Evolutionary conservation across 192 early-diverging fungal species (phyloP).

Genomic region (Lobosporangium transversale): DNA sequence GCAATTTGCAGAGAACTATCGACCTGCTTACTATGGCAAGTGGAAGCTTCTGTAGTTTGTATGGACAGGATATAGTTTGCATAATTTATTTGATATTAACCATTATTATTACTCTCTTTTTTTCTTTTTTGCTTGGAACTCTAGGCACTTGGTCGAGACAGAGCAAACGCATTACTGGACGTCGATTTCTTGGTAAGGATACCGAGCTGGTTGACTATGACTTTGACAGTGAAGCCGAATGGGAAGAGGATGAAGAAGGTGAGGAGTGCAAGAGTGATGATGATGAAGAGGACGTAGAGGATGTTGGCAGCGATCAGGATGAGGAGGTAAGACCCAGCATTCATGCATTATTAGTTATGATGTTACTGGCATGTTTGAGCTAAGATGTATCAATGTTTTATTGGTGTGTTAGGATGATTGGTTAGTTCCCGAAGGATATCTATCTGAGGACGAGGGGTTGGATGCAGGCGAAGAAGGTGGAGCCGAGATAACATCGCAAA

Average conservation of each 20-base stretch:
- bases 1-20: conserved; percentile 74
- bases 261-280: conserved; percentile 84
- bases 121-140: no score
- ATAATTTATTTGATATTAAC: no score
- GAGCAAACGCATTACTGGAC: conserved; percentile 63
- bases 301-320: conserved; percentile 62
- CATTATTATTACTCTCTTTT: no score
- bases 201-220: conserved; percentile 78
- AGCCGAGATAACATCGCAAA: conserved; percentile 1
- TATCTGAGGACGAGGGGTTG: conserved; percentile 80
- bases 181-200: conserved; percentile 73
- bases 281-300: conserved; percentile 79
- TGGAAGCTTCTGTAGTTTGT: not conserved
- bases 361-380: no score
- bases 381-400: no score
- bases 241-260: conserved; percentile 91
- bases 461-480: conserved; percentile 50
- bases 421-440: conserved; percentile 88
- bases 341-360: not conserved
- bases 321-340: conserved; percentile 53
- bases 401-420: conserved; percentile 76
- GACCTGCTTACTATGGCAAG: conserved; percentile 81
- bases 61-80: not conserved
- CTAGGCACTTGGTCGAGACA: conserved; percentile 80
- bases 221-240: conserved; percentile 90